A percentile compares a stretch with the other conserved stretches of the same genome.
Evolutionary conservation across 371 early-diverging fungal genomes (phyloP).

Genomic region (Zychaea mexicana): DNA sequence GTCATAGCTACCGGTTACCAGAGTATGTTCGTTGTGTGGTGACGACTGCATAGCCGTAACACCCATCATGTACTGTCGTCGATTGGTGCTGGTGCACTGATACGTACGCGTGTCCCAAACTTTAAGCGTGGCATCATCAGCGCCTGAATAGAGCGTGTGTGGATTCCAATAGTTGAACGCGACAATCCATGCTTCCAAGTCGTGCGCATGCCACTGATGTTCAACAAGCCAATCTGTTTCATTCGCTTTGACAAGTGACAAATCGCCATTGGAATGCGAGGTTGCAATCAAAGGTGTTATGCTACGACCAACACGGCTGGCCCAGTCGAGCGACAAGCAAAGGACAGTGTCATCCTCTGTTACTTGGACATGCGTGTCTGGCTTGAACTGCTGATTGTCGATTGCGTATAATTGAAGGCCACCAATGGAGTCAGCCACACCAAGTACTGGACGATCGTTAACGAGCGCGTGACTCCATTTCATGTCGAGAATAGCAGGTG

Average conservation of each 20-base stretch:
- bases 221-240: slow-evolving; percentile 38
- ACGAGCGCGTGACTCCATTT: slow-evolving; percentile 74
- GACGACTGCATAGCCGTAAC: slow-evolving; percentile 88
- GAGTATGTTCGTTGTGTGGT: slow-evolving; percentile 67
- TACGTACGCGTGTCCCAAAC: slow-evolving; percentile 83
- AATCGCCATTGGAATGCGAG: slow-evolving; percentile 71
- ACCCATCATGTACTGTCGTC: slow-evolving; percentile 70
- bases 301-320: slow-evolving; percentile 54
- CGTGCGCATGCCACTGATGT: slow-evolving; percentile 77
- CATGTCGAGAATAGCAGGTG: slow-evolving; percentile 81
- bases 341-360: slow-evolving; percentile 54
- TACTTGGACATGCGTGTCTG: slow-evolving; percentile 32
- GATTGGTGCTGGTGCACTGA: slow-evolving; percentile 14
- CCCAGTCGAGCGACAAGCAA: slow-evolving; percentile 92
- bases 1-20: slow-evolving; percentile 91
- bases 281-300: slow-evolving; percentile 44
- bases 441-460: slow-evolving; percentile 47
- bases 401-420: slow-evolving; percentile 53
- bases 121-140: slow-evolving; percentile 83
- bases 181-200: slow-evolving; percentile 92
- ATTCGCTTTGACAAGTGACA: slow-evolving; percentile 47
- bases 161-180: slow-evolving; percentile 82
- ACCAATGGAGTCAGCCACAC: slow-evolving; percentile 68
- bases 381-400: slow-evolving; percentile 36
- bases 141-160: slow-evolving; percentile 68